A percentile compares a stretch with the other conserved stretches of the same genome.
Evolutionary conservation across 257 asterid species (phyloP).

Genomic region (Penstemon barbatus): DNA sequence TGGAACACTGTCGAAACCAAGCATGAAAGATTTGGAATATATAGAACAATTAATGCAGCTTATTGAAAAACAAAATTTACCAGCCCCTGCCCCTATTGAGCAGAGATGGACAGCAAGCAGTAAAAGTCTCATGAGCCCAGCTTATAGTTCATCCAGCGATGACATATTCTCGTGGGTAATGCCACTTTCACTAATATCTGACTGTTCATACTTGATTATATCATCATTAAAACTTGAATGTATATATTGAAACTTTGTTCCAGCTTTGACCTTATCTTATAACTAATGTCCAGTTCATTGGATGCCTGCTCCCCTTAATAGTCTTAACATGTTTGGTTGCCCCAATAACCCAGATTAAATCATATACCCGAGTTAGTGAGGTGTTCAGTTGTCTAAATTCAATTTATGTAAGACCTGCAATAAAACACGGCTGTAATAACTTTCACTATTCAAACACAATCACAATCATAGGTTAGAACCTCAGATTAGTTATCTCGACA

Average conservation of each 20-base stretch:
- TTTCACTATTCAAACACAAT: no score
- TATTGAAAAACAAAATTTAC: constrained; percentile 70
- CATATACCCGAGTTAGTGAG: no score
- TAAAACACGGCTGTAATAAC: no score
- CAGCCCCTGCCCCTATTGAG: constrained; percentile 97
- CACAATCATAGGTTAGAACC: no score
- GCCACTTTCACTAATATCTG: constrained; percentile 19
- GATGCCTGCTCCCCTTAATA: neutral
- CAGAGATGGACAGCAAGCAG: constrained; percentile 96
- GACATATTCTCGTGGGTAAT: constrained; percentile 93
- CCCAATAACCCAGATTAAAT: no score
- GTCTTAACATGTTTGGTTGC: no score
- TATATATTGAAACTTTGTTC: neutral
- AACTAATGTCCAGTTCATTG: neutral
- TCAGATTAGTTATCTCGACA: no score
- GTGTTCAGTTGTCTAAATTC: no score
- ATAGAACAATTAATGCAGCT: constrained; percentile 71
- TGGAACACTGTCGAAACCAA: constrained; percentile 84
- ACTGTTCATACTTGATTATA: neutral
- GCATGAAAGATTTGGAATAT: constrained; percentile 83
- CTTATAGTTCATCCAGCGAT: constrained; percentile 68
- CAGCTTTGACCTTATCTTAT: neutral
- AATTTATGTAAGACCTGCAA: no score
- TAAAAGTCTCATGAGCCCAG: constrained; percentile 92
- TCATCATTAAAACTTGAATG: neutral